phyloP scores from a whole-genome alignment of 805 yeast species.

The Candida coleopterorum region DNA sequence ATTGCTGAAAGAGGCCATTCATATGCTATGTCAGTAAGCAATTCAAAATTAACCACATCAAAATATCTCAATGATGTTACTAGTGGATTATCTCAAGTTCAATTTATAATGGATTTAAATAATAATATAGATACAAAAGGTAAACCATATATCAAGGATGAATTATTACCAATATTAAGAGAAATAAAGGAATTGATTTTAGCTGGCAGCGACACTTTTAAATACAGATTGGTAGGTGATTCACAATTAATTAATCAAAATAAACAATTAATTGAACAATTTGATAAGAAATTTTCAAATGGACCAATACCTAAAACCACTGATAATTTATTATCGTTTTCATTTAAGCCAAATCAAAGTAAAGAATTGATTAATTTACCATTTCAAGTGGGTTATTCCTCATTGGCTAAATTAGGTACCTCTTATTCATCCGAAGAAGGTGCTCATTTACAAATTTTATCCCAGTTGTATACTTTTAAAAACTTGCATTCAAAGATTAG shows the following conservation, averaged over 20 bases:
- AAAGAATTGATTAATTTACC: slow-evolving; percentile 65
- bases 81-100: slow-evolving; percentile 73
- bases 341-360: slow-evolving; percentile 12
- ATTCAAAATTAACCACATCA: slow-evolving; percentile 56
- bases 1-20: slow-evolving; percentile 88
- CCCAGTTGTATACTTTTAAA: slow-evolving; percentile 77
- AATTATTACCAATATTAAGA: slow-evolving; percentile 61
- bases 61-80: slow-evolving; percentile 59
- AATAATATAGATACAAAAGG: slow-evolving; percentile 40
- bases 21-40: slow-evolving; percentile 67
- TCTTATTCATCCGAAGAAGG: slow-evolving; percentile 69
- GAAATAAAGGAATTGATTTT: slow-evolving; percentile 43
- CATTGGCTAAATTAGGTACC: slow-evolving; percentile 63
- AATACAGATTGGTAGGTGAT: slow-evolving; percentile 58
- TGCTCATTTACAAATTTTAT: slow-evolving; percentile 76
- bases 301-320: background rate
- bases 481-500: slow-evolving; percentile 84
- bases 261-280: slow-evolving; percentile 30
- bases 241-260: slow-evolving; percentile 31
- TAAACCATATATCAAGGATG: slow-evolving; percentile 30
- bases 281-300: slow-evolving; percentile 19
- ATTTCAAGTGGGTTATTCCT: slow-evolving; percentile 82
- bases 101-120: slow-evolving; percentile 60
- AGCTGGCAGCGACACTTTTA: slow-evolving; percentile 23
- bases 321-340: slow-evolving; percentile 14